Base-by-base conservation (phyloP, 805 yeast genomes). In the Barnettozyma californica region DNA sequence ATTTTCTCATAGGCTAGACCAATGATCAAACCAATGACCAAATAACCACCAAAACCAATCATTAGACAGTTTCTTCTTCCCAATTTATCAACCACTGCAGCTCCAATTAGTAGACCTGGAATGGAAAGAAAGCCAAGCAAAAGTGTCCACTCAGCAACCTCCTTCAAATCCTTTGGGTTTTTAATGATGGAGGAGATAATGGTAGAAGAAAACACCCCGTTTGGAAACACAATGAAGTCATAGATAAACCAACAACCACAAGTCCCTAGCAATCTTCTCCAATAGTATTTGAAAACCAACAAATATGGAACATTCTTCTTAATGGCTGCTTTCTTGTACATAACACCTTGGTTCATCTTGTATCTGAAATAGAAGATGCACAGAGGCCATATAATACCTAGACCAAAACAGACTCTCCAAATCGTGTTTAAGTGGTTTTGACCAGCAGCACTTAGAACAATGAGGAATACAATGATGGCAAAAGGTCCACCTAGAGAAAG, bases 181-280 rank as follows among this genome's bases (percentile, higher is more conserved):
- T 66, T 61, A 45, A 82, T 68, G 7, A 83, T 76, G n/a, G 74
- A 66, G 13, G 80, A 58, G 48, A 83, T 80, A 55, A 84, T 84
- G 27, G 82, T 72, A 11, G 76, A 75, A 5, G 85, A 76, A 62
- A 83, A 84, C 45, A 83, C 74, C 62, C 88, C 89, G 61, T 84
- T 84, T 11, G 92, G 91, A 71, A 85, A 86, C 7, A 87, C 81
- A 57, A 86, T 86, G 58, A 85, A 86, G 68, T 86, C 95, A 61
- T 83, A 86, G 57, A 85, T 70, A 69, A 85, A 85, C 94, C 94
- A 86, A 49, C 85, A 77, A 5, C 79, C 81, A 62, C 86, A 80
- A 16, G 87, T 81, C 33, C 92, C 94, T 27, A 84, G 54, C 20
- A 86, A 60, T 48, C 87, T 69, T 39, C 60, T 68, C 91, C 92